A percentile compares a stretch with the other conserved stretches of the same genome.
phyloP scores from a whole-genome alignment of 805 yeast genomes.

The Wickerhamiella bombiphila region DNA sequence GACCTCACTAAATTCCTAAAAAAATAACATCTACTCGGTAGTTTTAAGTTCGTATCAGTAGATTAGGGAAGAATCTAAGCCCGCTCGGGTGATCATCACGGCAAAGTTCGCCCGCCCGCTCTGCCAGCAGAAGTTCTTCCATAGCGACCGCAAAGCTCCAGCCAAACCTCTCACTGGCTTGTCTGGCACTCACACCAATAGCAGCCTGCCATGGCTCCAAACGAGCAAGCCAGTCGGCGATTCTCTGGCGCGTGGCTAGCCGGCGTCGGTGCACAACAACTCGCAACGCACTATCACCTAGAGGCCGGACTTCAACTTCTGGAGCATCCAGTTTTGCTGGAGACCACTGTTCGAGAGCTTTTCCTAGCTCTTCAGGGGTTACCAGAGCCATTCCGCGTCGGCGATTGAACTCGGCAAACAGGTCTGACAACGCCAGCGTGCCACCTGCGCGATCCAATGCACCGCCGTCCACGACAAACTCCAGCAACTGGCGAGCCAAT shows the following conservation, averaged over 20 bases:
- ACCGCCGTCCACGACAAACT: constrained; percentile 38
- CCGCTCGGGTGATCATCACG: constrained; percentile 61
- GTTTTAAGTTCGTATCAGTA: constrained; percentile 5
- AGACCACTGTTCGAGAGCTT: constrained; percentile 45
- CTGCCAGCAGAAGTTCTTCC: constrained; percentile 48
- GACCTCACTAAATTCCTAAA: not conserved
- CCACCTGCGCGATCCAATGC: constrained; percentile 41
- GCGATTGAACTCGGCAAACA: constrained; percentile 50
- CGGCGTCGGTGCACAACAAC: constrained; percentile 3
- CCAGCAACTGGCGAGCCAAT: constrained; percentile 65
- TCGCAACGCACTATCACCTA: not conserved
- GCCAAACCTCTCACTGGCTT: constrained; percentile 35
- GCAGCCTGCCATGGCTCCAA: constrained; percentile 18
- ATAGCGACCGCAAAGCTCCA: constrained; percentile 55
- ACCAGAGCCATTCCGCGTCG: constrained; percentile 52
- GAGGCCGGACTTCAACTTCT: not conserved
- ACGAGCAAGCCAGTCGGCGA: constrained; percentile 12
- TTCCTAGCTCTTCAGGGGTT: constrained; percentile 50
- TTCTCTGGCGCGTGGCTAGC: constrained; percentile 11
- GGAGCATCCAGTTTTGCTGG: constrained; percentile 30
- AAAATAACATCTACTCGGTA: not conserved
- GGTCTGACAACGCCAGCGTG: constrained; percentile 43
- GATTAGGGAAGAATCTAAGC: constrained; percentile 43
- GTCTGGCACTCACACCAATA: constrained; percentile 25
- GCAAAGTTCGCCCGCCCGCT: constrained; percentile 42